Base-by-base conservation (phyloP, 2,329 filamentous ascomycete genomes). In the Curvularia hawaiiensis region DNA sequence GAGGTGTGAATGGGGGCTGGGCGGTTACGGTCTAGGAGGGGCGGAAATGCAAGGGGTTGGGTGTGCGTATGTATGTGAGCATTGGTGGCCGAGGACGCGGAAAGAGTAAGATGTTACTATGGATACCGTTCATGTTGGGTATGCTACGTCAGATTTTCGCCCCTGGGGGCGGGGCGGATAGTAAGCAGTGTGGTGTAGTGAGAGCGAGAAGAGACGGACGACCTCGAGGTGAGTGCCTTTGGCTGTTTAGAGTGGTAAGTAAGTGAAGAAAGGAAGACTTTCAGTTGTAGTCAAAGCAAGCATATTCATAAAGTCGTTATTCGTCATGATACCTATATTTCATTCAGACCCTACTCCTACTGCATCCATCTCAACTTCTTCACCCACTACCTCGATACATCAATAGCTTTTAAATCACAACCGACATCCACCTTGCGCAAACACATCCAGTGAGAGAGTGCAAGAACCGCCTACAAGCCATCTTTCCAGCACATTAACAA, bases 301-400 rank as follows among this genome's bases (percentile, higher is more conserved):
- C 33, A 28, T 35, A 22, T 33, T 40, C 49, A 40, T 53, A n/a
- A 59, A 41, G 30, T 54, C 50, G 38, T 60, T 48, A 48, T 56
- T 60, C 53, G 26, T 57, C 31, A 47, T 56, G 51, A 47, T 60
- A 57, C 54, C 57, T 46, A 55, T 50, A 35, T 50, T 45, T 31
- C 38, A 26, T 26, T 55, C 39, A 12, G 18, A 20, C 43, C 45
- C 26, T 54, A 20, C 33, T 48, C 14, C 7, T 26, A 43, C 24
- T 28, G 10, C 35, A 38, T 39, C 30, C 49, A 44, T 39, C 49
- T 28, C 26, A 18, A 33, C 33, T 20, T 18, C 10, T 28, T 18
- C n/a, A 38, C 33, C 47, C 47, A 40, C 43, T 41, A 43, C 20
- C 38, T 46, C 24, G 41, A 56, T 33, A 41, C 30, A 54, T 60